These are phyloP conservation scores for Aspergillus cristatus DNA, from an alignment of 495 filamentous ascomycete species.

Conservation along the genomic window DNA sequence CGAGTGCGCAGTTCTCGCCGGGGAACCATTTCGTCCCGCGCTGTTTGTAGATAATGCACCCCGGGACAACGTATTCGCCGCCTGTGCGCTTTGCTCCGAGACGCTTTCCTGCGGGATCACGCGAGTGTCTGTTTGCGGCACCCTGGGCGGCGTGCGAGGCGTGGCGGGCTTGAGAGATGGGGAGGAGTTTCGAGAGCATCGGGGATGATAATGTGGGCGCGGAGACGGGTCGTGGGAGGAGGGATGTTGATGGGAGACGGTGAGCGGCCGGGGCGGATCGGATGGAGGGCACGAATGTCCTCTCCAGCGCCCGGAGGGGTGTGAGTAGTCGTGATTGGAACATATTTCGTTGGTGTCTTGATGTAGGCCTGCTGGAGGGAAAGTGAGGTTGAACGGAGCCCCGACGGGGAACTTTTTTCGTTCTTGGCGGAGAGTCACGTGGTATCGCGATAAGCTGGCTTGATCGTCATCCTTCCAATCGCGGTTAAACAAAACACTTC, in stretches of 20 bases:
- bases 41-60: conserved; percentile 97
- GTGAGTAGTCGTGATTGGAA: conserved; percentile 35
- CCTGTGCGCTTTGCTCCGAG: conserved; percentile 88
- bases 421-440: conserved; percentile 26
- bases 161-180: conserved; percentile 48
- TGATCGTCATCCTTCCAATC: neutral
- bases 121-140: conserved; percentile 69
- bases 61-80: conserved; percentile 83
- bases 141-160: conserved; percentile 84
- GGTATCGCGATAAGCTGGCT: conserved; percentile 6
- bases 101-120: conserved; percentile 85
- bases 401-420: conserved; percentile 24
- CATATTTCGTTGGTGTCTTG: conserved; percentile 16
- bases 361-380: conserved; percentile 12
- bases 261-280: conserved; percentile 13
- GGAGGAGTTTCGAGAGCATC: conserved; percentile 20
- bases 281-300: conserved; percentile 24
- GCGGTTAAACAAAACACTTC: too few species aligned
- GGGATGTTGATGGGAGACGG: conserved; percentile 17
- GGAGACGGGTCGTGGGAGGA: conserved; percentile 31
- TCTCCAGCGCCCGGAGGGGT: conserved; percentile 32
- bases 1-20: conserved; percentile 88
- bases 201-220: conserved; percentile 18
- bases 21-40: conserved; percentile 90
- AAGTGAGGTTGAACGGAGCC: neutral